phyloP scores from a whole-genome alignment of 2,329 filamentous ascomycete species.

The Sarocladiaceae sp. region DNA sequence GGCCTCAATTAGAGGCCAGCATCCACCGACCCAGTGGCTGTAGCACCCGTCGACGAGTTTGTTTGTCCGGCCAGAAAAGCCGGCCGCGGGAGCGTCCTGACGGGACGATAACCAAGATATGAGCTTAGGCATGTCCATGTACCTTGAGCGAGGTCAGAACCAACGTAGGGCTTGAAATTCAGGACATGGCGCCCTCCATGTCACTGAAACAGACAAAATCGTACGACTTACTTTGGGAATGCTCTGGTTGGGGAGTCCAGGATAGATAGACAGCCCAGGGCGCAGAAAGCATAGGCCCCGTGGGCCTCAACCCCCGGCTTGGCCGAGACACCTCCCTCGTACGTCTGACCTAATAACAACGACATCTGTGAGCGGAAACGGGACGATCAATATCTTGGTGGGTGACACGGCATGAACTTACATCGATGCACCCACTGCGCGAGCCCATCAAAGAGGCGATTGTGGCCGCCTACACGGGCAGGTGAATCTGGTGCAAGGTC shows the following conservation, averaged over 20 bases:
- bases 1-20: conserved; percentile 86
- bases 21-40: conserved; percentile 94
- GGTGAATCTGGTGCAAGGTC: conserved; percentile 69
- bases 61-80: conserved; percentile 89
- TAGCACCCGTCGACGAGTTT: conserved; percentile 98
- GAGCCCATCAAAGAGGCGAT: conserved; percentile 63
- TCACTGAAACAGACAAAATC: conserved; percentile 23
- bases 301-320: conserved; percentile 87
- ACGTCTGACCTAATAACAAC: conserved; percentile 66
- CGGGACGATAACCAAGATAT: conserved; percentile 84
- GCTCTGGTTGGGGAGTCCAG: conserved; percentile 71
- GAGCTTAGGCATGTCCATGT: conserved; percentile 70
- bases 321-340: conserved; percentile 86
- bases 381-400: conserved; percentile 7
- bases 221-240: conserved; percentile 57
- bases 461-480: conserved; percentile 54
- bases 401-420: conserved; percentile 36
- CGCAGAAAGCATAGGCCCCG: conserved; percentile 94
- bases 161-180: no score
- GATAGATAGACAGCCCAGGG: conserved; percentile 80
- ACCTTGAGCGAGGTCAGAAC: conserved; percentile 36
- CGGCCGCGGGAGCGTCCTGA: conserved; percentile 86
- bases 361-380: conserved; percentile 15
- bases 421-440: conserved; percentile 76
- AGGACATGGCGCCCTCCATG: no score